phyloP scores from a whole-genome alignment of 2,329 filamentous ascomycete genomes.

The Gnomoniopsis sp. region DNA sequence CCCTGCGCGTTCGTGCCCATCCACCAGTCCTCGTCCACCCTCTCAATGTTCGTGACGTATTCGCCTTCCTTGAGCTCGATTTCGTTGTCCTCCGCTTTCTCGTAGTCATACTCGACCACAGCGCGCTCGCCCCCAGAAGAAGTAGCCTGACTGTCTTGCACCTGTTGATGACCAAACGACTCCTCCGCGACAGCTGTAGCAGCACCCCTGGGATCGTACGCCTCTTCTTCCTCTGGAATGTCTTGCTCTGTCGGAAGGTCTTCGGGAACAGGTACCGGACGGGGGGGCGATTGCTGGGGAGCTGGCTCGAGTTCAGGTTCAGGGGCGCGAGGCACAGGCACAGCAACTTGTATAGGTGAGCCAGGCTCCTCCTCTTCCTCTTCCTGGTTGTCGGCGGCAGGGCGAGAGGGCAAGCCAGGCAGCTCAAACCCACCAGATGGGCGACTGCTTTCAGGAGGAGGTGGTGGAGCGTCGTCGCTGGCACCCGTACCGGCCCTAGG shows the following conservation, averaged over 20 bases:
- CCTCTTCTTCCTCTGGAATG: conserved; percentile 60
- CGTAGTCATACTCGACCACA: conserved; percentile 88
- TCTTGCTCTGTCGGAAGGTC: conserved; percentile 63
- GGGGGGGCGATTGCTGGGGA: conserved; percentile 47
- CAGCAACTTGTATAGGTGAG: conserved; percentile 81
- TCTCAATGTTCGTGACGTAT: conserved; percentile 85
- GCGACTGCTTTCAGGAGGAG: conserved; percentile 61
- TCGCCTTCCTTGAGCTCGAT: conserved; percentile 88
- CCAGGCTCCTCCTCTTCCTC: conserved; percentile 49
- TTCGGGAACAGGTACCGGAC: conserved; percentile 61
- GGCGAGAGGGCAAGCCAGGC: conserved; percentile 67
- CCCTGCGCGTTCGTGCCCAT: conserved; percentile 84
- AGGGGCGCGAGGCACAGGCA: conserved; percentile 71
- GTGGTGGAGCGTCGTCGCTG: conserved; percentile 48
- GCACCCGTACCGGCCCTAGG: conserved; percentile 36
- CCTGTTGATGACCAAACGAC: conserved; percentile 37
- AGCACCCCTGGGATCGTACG: conserved; percentile 57
- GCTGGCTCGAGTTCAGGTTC: conserved; percentile 50
- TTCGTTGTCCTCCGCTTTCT: conserved; percentile 97
- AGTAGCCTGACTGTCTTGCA: conserved; percentile 31
- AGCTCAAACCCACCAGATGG: conserved; percentile 74
- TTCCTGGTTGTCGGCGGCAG: conserved; percentile 53
- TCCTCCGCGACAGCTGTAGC: conserved; percentile 52
- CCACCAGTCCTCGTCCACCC: conserved; percentile 99
- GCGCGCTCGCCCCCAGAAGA: conserved; percentile 64